These are phyloP conservation scores for Aspergillus wentii DNA, from an alignment of 495 filamentous ascomycete species.

Conservation along the genomic window DNA sequence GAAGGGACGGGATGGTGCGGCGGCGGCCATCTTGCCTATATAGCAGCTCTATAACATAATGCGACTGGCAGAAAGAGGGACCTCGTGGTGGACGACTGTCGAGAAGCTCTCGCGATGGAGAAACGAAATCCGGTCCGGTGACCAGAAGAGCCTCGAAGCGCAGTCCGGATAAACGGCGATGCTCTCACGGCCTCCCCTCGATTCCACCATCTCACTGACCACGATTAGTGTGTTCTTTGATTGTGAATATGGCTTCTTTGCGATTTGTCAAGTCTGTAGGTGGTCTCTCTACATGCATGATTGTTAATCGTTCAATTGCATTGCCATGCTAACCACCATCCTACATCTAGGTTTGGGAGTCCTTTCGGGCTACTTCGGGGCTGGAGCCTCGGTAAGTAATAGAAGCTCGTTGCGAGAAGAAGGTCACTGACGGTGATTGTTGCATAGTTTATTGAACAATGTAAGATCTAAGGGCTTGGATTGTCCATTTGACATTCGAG, in stretches of 20 bases:
- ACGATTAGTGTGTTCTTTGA: background rate
- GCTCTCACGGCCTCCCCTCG: slow-evolving; percentile 12
- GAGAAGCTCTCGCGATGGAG: slow-evolving; percentile 7
- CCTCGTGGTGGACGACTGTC: background rate
- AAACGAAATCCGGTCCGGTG: slow-evolving; percentile 25
- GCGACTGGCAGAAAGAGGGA: slow-evolving; percentile 9
- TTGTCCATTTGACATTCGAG: background rate
- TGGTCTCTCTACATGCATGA: too few relatives aligned
- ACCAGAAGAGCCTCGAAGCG: slow-evolving; percentile 26
- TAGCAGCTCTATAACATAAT: slow-evolving; percentile 36
- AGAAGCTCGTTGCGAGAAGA: background rate
- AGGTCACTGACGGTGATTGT: slow-evolving; percentile 19
- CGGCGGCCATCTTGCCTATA: slow-evolving; percentile 59
- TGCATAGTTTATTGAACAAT: slow-evolving; percentile 36
- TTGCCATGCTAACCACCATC: slow-evolving; percentile 1
- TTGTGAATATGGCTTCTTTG: slow-evolving; percentile 47
- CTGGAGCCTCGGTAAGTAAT: slow-evolving; percentile 73
- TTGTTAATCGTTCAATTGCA: too few relatives aligned
- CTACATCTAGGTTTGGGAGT: slow-evolving; percentile 63
- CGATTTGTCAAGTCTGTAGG: slow-evolving; percentile 63
- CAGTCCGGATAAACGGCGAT: slow-evolving; percentile 33
- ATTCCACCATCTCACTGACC: background rate
- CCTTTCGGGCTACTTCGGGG: slow-evolving; percentile 79
- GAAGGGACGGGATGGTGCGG: slow-evolving; percentile 60
- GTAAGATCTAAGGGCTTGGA: slow-evolving; percentile 14